phyloP scores from a whole-genome alignment of 306 rosid species.

The Cucurbita maxima region DNA sequence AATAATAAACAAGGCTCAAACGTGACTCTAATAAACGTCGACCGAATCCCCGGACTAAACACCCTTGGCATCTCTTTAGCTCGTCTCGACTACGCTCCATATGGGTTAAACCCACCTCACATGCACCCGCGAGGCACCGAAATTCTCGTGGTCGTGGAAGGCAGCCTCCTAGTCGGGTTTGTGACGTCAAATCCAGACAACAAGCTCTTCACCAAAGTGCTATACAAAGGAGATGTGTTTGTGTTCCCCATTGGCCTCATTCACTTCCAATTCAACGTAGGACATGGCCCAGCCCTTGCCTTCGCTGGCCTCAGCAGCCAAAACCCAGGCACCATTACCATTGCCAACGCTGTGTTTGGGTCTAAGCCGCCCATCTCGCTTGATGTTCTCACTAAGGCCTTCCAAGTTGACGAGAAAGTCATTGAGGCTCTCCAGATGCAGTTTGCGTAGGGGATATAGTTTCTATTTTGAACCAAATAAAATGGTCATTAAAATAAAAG shows the following conservation, averaged over 20 bases:
- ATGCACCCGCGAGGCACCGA: neutral
- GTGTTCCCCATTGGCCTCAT: neutral
- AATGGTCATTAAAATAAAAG: no score
- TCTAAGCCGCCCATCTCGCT: neutral
- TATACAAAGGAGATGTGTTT: neutral
- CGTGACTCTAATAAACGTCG: neutral
- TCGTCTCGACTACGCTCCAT: neutral
- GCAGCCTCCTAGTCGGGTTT: neutral
- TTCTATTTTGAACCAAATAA: neutral
- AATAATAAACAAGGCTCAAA: neutral
- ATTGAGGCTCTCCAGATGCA: neutral
- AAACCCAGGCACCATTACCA: neutral
- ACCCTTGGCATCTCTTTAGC: neutral
- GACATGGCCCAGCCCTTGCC: neutral
- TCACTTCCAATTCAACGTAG: neutral
- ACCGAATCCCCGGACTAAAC: neutral
- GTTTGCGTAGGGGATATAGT: neutral
- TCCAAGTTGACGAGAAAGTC: neutral
- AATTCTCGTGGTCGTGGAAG: neutral
- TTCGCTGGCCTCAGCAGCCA: neutral
- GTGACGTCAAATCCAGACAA: neutral
- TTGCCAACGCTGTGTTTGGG: neutral
- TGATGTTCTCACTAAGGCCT: neutral
- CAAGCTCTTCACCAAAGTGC: neutral
- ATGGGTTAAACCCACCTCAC: neutral